These are phyloP conservation scores for Cystofilobasidium capitatum DNA, from an alignment of 768 basidiomycete species.

Conservation along the genomic window DNA sequence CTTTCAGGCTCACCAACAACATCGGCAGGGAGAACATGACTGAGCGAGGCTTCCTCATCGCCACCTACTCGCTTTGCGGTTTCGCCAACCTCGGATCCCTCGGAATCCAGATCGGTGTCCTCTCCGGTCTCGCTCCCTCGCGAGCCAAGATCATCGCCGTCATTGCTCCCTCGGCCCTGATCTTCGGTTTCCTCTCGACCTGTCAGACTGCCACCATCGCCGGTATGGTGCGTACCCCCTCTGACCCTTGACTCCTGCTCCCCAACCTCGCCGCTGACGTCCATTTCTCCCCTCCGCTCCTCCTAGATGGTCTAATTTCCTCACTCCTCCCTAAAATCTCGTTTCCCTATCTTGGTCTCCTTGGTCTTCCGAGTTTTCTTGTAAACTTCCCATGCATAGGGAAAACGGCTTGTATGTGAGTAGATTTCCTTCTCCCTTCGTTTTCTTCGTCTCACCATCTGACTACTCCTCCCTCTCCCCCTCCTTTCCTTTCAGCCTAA, in stretches of 20 bases:
- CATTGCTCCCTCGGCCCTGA: slow-evolving; percentile 53
- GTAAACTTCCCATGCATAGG: not conserved
- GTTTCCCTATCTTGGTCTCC: not conserved
- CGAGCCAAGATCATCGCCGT: slow-evolving; percentile 61
- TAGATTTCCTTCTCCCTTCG: no score
- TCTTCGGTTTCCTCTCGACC: slow-evolving; percentile 57
- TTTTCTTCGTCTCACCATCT: no score
- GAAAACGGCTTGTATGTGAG: no score
- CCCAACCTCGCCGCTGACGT: not conserved
- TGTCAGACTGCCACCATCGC: slow-evolving; percentile 52
- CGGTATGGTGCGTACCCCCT: slow-evolving; percentile 42
- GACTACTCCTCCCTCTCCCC: no score
- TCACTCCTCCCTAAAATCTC: not conserved
- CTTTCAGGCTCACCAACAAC: no score
- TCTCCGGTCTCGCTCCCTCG: slow-evolving; percentile 59
- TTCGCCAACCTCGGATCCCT: slow-evolving; percentile 48
- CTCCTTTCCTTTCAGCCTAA: no score
- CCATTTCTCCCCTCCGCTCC: no score
- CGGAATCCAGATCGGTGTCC: slow-evolving; percentile 75
- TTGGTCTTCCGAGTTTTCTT: not conserved
- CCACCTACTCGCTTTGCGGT: slow-evolving; percentile 4
- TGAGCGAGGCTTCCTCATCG: slow-evolving; percentile 10
- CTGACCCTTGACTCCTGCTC: no score
- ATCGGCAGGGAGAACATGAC: not conserved
- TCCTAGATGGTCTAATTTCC: no score